A percentile compares a stretch with the other conserved stretches of the same genome.
Evolutionary conservation across 2,329 filamentous ascomycete species (phyloP).

Genomic region (Colletotrichum sp.): DNA sequence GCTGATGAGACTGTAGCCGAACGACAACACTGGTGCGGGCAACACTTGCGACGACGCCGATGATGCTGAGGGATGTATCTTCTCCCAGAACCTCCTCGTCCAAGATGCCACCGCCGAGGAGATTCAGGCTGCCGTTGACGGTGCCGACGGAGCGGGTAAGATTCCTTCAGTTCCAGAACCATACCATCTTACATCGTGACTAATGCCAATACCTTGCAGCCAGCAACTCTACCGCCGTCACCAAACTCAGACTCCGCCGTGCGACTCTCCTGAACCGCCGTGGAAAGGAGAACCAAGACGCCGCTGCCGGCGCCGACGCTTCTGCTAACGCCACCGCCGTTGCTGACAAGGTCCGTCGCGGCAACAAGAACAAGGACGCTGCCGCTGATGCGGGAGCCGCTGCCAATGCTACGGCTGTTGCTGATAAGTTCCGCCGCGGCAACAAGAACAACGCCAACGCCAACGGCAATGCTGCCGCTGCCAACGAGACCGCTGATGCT

Average conservation of each 20-base stretch:
- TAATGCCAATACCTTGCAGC: neutral
- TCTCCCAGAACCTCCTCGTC: slow-evolving; percentile 55
- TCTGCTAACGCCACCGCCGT: neutral
- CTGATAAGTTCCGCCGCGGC: neutral
- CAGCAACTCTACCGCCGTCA: neutral
- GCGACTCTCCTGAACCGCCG: neutral
- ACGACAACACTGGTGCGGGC: slow-evolving; percentile 27
- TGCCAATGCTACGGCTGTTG: neutral
- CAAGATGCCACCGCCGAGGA: slow-evolving; percentile 58
- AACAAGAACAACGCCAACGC: neutral
- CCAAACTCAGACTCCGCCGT: neutral
- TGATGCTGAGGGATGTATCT: slow-evolving; percentile 59
- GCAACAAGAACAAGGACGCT: neutral
- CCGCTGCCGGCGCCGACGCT: neutral
- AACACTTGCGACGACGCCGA: slow-evolving; percentile 52
- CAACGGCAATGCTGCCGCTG: slow-evolving; percentile 2
- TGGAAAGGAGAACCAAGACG: neutral
- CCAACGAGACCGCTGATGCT: neutral
- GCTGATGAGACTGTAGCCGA: neutral
- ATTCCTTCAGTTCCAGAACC: too few relatives aligned
- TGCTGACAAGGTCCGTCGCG: neutral
- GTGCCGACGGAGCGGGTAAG: slow-evolving; percentile 18
- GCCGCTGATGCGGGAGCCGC: neutral
- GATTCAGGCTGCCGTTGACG: slow-evolving; percentile 52
- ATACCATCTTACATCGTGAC: neutral